Evolutionary conservation across 2,329 filamentous ascomycete genomes (phyloP).

Genomic region (Elsinoe australis): DNA sequence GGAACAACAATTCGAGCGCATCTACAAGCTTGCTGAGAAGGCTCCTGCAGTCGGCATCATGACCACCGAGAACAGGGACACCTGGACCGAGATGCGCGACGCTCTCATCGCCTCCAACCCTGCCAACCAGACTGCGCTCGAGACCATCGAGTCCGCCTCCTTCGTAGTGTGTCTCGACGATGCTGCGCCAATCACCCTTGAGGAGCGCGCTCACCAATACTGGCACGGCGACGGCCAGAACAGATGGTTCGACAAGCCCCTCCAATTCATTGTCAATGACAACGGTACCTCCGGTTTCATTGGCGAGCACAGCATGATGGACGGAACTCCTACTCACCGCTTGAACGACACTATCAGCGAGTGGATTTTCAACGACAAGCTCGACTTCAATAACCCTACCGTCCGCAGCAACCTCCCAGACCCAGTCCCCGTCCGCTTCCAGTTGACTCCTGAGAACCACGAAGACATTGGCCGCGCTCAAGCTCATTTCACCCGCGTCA

Average conservation of each 20-base stretch:
- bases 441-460: constrained; percentile 64
- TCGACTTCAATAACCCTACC: constrained; percentile 73
- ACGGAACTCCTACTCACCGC: constrained; percentile 93
- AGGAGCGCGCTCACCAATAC: constrained; percentile 92
- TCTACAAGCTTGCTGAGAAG: constrained; percentile 71
- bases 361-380: constrained; percentile 86
- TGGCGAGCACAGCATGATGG: constrained; percentile 99
- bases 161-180: constrained; percentile 94
- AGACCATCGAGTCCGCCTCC: constrained; percentile 77
- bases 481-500: constrained; percentile 71
- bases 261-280: constrained; percentile 97
- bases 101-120: constrained; percentile 68
- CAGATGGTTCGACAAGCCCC: constrained; percentile 95
- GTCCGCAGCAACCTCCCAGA: constrained; percentile 79
- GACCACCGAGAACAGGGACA: constrained; percentile 86
- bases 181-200: constrained; percentile 79
- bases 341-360: constrained; percentile 92
- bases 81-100: constrained; percentile 76
- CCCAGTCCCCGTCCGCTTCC: constrained; percentile 69
- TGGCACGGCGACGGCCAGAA: constrained; percentile 97
- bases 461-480: constrained; percentile 71
- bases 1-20: constrained; percentile 75
- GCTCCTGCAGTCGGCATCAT: constrained; percentile 71
- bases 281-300: constrained; percentile 97
- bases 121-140: constrained; percentile 67